Percentiles rank a stretch among this genome's conserved stretches.
phyloP scores from a whole-genome alignment of 345 rosid species.

The Cardiospermum halicacabum region DNA sequence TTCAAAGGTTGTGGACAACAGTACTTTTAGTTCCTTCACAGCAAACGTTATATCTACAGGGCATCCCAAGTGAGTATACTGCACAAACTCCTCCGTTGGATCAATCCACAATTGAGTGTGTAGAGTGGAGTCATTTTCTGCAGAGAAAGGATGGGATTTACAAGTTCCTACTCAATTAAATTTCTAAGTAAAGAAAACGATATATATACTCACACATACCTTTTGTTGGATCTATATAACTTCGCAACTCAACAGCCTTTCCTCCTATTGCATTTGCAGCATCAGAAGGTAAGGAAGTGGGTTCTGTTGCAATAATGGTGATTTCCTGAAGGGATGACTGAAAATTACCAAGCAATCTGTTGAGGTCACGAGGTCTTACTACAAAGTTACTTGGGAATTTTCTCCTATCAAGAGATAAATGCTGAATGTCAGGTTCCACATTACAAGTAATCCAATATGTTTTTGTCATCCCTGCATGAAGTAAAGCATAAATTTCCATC shows the following conservation, averaged over 20 bases:
- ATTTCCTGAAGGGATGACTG: conserved; percentile 98
- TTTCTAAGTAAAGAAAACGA: conserved; percentile 8
- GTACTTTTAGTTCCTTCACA: conserved; percentile 80
- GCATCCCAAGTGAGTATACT: conserved; percentile 69
- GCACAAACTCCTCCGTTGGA: conserved; percentile 88
- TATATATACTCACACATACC: conserved; percentile 25
- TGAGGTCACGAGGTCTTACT: conserved; percentile 81
- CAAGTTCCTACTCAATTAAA: conserved; percentile 14
- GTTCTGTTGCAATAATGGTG: conserved; percentile 81
- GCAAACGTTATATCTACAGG: conserved; percentile 92
- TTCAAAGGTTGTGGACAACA: conserved; percentile 13
- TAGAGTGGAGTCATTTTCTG: conserved; percentile 73
- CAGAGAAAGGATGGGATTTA: conserved; percentile 18
- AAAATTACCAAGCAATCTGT: conserved; percentile 81
- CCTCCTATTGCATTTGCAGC: conserved; percentile 77
- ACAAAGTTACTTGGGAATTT: conserved; percentile 64
- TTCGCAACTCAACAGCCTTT: conserved; percentile 88
- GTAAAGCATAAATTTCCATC: background rate
- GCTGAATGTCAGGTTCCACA: conserved; percentile 82
- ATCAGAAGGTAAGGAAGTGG: conserved; percentile 56
- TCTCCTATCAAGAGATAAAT: conserved; percentile 77
- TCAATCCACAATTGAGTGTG: conserved; percentile 97
- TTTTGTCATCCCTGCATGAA: conserved; percentile 66
- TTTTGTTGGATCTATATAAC: conserved; percentile 86
- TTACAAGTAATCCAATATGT: conserved; percentile 87